phyloP scores from a whole-genome alignment of 305 asterid genomes.

The Andrographis paniculata region DNA sequence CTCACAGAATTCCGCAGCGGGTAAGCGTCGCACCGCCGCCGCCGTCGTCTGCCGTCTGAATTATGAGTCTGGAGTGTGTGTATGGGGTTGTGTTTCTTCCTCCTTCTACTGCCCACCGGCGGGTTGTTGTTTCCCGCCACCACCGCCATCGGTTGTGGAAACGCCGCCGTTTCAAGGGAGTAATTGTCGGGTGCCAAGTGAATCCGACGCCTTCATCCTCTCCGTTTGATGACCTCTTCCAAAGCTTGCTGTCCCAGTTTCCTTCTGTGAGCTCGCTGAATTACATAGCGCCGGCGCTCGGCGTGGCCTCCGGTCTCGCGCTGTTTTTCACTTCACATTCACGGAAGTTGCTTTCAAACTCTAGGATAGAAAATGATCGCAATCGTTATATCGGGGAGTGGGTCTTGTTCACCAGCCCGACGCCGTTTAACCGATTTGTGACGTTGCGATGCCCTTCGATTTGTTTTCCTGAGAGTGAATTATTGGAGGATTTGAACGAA shows the following conservation, averaged over 20 bases:
- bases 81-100: conserved; percentile 21
- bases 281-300: conserved; percentile 56
- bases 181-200: conserved; percentile 24
- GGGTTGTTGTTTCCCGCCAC: conserved; percentile 25
- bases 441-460: conserved; percentile 82
- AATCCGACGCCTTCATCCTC: conserved; percentile 27
- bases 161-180: conserved; percentile 50
- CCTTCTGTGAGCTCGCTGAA: conserved; percentile 40
- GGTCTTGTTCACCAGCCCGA: conserved; percentile 72
- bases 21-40: too few relatives aligned
- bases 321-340: conserved; percentile 33
- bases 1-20: too few relatives aligned
- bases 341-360: conserved; percentile 16
- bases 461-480: conserved; percentile 53
- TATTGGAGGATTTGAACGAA: conserved; percentile 53
- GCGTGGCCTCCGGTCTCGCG: conserved; percentile 67
- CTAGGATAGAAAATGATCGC: conserved; percentile 13
- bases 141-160: conserved; percentile 46
- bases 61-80: conserved; percentile 27
- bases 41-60: conserved; percentile 15
- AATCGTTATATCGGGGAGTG: conserved; percentile 55
- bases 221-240: conserved; percentile 42
- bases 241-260: conserved; percentile 41
- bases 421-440: conserved; percentile 93
- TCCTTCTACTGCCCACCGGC: conserved; percentile 18